Percentiles rank a stretch among this genome's conserved stretches.
phyloP scores from a whole-genome alignment of 306 rosid genomes.

The Quercus engelmannii region DNA sequence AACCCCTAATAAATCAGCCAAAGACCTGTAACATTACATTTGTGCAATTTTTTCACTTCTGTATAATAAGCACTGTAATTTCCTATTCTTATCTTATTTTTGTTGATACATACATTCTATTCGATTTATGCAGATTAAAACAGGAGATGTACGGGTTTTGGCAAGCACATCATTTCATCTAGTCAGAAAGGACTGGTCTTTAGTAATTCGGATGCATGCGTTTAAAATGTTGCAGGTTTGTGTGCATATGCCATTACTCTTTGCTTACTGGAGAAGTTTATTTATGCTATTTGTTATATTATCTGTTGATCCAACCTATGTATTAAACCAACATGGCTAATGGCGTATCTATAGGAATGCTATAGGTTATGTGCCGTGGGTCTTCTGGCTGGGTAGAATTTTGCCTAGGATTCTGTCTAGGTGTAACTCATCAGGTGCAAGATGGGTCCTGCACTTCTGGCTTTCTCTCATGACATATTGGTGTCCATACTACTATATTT shows the following conservation, averaged over 20 bases:
- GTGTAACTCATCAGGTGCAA: not conserved
- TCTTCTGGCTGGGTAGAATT: not conserved
- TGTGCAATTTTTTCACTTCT: not conserved
- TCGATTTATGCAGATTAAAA: constrained; percentile 53
- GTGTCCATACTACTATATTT: not conserved
- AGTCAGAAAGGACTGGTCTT: constrained; percentile 85
- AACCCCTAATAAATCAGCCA: not conserved
- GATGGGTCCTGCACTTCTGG: not conserved
- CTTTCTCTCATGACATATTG: not conserved
- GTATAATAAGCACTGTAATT: not conserved
- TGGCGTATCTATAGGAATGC: not conserved
- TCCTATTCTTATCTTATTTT: constrained; percentile 5
- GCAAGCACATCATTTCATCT: constrained; percentile 70
- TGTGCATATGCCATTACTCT: constrained; percentile 15
- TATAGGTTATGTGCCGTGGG: not conserved
- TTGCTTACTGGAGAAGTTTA: constrained; percentile 9
- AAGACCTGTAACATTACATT: not conserved
- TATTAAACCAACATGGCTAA: not conserved
- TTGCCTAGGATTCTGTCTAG: not conserved
- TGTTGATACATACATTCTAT: constrained; percentile 10
- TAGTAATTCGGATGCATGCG: constrained; percentile 95
- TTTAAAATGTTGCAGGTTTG: constrained; percentile 89
- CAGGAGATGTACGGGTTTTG: constrained; percentile 66
- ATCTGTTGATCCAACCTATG: not conserved
- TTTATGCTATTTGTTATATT: not conserved